Percentiles rank a stretch among this genome's conserved stretches.
Conservation (phyloP, 495 filamentous ascomycete species). For the Collariella sp. region DNA sequence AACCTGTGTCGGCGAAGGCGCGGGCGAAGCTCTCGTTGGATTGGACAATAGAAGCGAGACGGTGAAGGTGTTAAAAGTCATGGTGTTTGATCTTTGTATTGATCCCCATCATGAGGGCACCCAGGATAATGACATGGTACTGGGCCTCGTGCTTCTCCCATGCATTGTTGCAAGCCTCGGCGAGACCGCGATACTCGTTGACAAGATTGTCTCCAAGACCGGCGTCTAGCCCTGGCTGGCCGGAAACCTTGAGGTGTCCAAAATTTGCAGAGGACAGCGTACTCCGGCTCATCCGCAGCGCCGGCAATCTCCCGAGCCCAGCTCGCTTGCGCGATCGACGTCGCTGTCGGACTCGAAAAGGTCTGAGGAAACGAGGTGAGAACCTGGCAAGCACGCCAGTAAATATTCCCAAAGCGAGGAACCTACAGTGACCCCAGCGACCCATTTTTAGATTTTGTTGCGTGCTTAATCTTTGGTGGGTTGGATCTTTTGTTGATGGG, state of each 20-base stretch:
- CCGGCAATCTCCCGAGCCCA: background rate
- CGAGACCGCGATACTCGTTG: background rate
- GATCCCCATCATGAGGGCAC: conserved; percentile 13
- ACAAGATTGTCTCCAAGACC: background rate
- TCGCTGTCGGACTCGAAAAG: background rate
- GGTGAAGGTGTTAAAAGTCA: conserved; percentile 9
- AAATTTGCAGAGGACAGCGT: background rate
- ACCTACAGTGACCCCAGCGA: conserved; percentile 2
- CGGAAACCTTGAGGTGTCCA: background rate
- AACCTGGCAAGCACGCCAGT: background rate
- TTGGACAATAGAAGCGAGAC: background rate
- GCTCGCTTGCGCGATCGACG: background rate
- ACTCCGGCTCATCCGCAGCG: background rate
- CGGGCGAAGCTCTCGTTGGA: conserved; percentile 1
- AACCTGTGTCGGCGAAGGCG: conserved; percentile 4
- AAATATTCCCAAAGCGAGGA: background rate
- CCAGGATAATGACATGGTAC: conserved; percentile 14
- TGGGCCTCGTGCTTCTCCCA: background rate
- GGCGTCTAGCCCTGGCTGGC: background rate
- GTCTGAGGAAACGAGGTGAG: background rate
- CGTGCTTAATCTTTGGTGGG: too few relatives aligned
- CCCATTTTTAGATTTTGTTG: background rate
- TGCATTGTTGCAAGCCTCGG: background rate
- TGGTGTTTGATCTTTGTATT: conserved; percentile 14
- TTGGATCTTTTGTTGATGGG: too few relatives aligned